phyloP scores from a whole-genome alignment of 1,284 basidiomycete species.

The Cerrena zonata region DNA sequence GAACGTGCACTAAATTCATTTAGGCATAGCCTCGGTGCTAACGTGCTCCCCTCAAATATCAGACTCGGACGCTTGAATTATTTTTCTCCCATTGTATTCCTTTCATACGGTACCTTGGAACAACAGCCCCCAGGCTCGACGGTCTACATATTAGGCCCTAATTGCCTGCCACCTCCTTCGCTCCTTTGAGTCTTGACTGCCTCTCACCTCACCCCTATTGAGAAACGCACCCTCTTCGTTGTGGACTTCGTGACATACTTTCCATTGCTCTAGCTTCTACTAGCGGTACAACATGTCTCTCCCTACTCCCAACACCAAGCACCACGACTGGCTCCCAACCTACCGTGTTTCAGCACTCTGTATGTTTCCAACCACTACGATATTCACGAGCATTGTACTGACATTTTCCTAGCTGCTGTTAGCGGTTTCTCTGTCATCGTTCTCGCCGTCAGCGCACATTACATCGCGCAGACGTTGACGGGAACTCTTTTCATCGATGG shows the following conservation, averaged over 20 bases:
- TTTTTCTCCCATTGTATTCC: neutral
- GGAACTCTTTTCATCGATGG: slow-evolving; percentile 7
- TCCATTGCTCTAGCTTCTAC: neutral
- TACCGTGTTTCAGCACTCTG: neutral
- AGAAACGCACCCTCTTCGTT: too few relatives aligned
- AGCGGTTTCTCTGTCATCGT: slow-evolving; percentile 10
- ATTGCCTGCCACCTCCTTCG: too few relatives aligned
- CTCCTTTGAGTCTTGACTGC: too few relatives aligned
- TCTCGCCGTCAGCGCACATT: slow-evolving; percentile 11
- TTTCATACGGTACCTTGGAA: too few relatives aligned
- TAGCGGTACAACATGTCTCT: neutral
- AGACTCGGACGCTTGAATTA: neutral
- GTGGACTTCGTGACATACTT: neutral
- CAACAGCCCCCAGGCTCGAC: too few relatives aligned
- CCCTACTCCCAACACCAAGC: neutral
- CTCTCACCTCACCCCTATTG: too few relatives aligned
- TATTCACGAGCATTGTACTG: neutral
- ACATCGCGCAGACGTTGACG: slow-evolving; percentile 7
- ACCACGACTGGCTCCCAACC: neutral
- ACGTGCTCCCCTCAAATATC: neutral
- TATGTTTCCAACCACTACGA: neutral
- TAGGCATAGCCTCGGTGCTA: neutral
- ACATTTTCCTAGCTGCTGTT: neutral
- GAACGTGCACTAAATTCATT: too few relatives aligned
- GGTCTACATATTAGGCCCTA: too few relatives aligned